phyloP scores from a whole-genome alignment of 169 alveolate species.

The Cryptosporidium canis region DNA sequence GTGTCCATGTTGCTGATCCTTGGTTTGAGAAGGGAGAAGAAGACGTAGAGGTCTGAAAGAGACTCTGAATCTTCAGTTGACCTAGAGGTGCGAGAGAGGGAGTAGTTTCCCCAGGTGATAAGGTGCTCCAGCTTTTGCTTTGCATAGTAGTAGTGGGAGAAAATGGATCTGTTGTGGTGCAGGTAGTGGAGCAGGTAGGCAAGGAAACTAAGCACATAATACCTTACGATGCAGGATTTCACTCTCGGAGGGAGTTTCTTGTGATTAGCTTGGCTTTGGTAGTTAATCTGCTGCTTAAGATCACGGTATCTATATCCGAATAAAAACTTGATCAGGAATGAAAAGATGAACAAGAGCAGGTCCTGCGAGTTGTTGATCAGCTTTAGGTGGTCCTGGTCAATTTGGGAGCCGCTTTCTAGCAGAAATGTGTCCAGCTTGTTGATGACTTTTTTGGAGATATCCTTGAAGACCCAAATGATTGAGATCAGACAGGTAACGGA shows the following conservation, averaged over 20 bases:
- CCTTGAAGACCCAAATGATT: constrained; percentile 2
- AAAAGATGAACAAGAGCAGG: background rate
- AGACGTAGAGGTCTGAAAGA: constrained; percentile 18
- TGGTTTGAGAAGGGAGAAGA: background rate
- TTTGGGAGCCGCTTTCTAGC: background rate
- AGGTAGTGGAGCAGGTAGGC: background rate
- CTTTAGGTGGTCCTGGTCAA: background rate
- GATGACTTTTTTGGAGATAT: background rate
- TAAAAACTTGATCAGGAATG: constrained; percentile 22
- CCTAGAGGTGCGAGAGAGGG: background rate
- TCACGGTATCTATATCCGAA: constrained; percentile 16
- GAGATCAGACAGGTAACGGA: constrained; percentile 19
- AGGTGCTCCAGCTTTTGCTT: constrained; percentile 1
- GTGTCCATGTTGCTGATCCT: background rate
- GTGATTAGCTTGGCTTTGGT: background rate
- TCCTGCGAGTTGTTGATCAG: background rate
- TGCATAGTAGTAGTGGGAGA: background rate
- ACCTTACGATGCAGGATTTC: constrained; percentile 37
- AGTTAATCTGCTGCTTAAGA: background rate
- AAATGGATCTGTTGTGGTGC: background rate
- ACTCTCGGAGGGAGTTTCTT: constrained; percentile 35
- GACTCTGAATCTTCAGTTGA: constrained; percentile 24
- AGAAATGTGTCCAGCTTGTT: background rate
- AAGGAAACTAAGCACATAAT: constrained; percentile 10
- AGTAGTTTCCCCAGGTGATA: constrained; percentile 9